Evolutionary conservation across 176 grass and related monocot species (phyloP), one percentile per base, ranked within the genome.

Genomic region (Musa acuminata): DNA sequence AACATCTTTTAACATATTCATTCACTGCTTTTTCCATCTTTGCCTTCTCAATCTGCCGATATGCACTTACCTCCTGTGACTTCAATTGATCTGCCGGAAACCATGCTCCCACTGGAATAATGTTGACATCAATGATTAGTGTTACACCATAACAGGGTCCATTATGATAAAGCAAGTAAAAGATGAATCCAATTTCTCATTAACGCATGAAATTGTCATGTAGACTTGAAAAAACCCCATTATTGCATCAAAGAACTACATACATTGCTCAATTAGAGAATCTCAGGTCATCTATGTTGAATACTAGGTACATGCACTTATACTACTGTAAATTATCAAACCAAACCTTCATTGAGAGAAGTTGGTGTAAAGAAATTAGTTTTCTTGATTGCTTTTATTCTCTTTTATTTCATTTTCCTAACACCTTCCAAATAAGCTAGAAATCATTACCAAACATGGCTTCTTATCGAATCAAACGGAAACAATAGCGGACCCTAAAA

Each of bases 101-200:
- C 83, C 84, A 90, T 59, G 90, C 94, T 27, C 93, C 94, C 94
- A 93, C 94, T 93, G 76, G 62, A 87, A 17, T 62, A 9, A 82
- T 20, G 14, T 26, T 54, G 16, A 59, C 67, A 66, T 72, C 66
- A 66, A 55, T 82, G n/a, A 88, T 52, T 21, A 65, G 51, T n/a
- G 43, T 26, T 43, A 72, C 59, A 57, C 25, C 60, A 62, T 51
- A 21, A 35, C 72, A 20, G 14, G 29, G 53, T 52, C 25, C 64
- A 78, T 50, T 21, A 21, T 12, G 55, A 79, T 21, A 21, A 29
- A 52, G 17, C 11, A 1, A 49, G 62, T 51, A 5, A 13, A 13
- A 69, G 22, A 49, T 10, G 20, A 64, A 64, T 23, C 62, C 20
- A 25, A 20, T 64, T 64, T 21, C n/a, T 64, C 62, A 64, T 64